These are phyloP conservation scores for Choiromyces venosus DNA, from an alignment of 495 filamentous ascomycete species.

Conservation along the genomic window DNA sequence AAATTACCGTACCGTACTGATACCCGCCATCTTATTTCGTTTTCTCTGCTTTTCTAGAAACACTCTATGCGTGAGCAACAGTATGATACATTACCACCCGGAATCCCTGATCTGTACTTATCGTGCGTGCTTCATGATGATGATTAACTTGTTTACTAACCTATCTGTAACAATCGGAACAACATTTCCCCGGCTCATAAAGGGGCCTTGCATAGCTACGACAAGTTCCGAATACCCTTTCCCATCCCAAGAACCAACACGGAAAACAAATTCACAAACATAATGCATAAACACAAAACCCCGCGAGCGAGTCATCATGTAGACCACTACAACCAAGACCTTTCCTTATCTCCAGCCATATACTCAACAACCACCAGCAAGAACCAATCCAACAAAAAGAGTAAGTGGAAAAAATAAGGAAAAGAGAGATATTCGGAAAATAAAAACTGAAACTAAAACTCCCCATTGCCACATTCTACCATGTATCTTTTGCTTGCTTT, in stretches of 20 bases:
- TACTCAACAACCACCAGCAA: background rate
- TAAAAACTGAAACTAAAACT: constrained; percentile 4
- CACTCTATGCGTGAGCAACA: background rate
- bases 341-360: background rate
- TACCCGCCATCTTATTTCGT: background rate
- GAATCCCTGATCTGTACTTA: background rate
- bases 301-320: background rate
- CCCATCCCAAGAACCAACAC: background rate
- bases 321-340: background rate
- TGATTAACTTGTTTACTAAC: no score
- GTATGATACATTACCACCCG: background rate
- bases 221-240: background rate
- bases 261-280: background rate
- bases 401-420: background rate
- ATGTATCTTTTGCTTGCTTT: background rate
- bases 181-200: background rate
- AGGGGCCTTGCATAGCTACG: background rate
- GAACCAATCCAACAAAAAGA: background rate
- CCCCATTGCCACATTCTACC: constrained; percentile 2
- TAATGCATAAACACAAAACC: background rate
- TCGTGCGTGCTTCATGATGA: background rate
- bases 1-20: no score
- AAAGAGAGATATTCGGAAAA: constrained; percentile 5
- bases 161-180: no score
- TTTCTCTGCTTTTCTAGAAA: background rate